Evolutionary conservation across 345 rosid species (phyloP).

Genomic region (Eutrema japonicum): DNA sequence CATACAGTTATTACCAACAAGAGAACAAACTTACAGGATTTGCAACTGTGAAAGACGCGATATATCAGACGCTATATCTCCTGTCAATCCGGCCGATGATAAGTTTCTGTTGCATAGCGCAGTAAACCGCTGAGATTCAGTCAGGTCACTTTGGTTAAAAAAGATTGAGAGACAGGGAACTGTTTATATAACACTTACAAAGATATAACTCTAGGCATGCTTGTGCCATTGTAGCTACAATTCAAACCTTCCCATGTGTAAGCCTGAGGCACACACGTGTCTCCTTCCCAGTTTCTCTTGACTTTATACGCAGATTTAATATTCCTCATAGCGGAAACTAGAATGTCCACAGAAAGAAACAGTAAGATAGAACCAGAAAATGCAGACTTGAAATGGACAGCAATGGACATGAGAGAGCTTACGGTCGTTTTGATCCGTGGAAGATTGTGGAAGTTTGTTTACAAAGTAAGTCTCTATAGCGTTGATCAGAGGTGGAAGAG

Average conservation of each 20-base stretch:
- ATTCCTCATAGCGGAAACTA: conserved; percentile 51
- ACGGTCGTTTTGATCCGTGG: conserved; percentile 45
- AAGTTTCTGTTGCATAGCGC: conserved; percentile 45
- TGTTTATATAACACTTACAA: conserved; percentile 46
- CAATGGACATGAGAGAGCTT: conserved; percentile 27
- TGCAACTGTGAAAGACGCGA: conserved; percentile 42
- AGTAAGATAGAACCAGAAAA: background rate
- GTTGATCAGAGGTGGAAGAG: conserved; percentile 52
- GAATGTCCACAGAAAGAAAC: background rate
- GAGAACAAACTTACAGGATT: conserved; percentile 47
- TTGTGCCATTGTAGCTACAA: conserved; percentile 45
- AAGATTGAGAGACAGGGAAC: background rate
- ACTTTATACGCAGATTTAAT: conserved; percentile 50
- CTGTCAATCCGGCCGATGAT: conserved; percentile 47
- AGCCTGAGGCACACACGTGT: conserved; percentile 44
- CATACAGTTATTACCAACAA: background rate
- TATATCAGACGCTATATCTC: conserved; percentile 45
- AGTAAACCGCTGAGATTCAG: background rate
- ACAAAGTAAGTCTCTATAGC: conserved; percentile 46
- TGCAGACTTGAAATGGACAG: background rate
- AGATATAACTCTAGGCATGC: conserved; percentile 46
- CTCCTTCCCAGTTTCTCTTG: conserved; percentile 61
- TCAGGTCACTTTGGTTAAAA: background rate
- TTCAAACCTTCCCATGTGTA: conserved; percentile 56
- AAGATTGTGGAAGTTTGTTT: conserved; percentile 33